Conservation (phyloP, 441 rosid species). For the Mallotus japonicus region DNA sequence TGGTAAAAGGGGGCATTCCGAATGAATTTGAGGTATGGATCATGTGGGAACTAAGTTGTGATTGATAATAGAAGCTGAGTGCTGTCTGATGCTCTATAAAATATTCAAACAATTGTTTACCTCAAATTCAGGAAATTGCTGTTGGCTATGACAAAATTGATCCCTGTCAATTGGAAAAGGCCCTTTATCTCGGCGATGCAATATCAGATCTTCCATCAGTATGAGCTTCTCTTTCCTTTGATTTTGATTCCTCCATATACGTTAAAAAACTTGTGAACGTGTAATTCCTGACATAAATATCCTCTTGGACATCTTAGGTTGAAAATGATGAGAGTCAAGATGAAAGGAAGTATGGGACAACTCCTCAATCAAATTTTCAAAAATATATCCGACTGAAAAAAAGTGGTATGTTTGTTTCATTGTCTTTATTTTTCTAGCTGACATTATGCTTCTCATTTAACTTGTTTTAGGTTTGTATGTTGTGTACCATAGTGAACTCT, state of each 20-base stretch:
- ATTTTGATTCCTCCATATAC: not conserved
- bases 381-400: constrained; percentile 14
- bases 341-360: constrained; percentile 13
- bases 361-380: constrained; percentile 9
- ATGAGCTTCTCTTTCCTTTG: not conserved
- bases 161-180: constrained; percentile 14
- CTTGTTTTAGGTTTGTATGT: no score
- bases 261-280: not conserved
- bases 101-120: not conserved
- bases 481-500: no score
- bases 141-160: constrained; percentile 13
- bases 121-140: constrained; percentile 9
- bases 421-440: not conserved
- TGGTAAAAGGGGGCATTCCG: constrained; percentile 10
- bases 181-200: constrained; percentile 7
- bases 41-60: no score
- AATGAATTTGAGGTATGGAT: constrained; percentile 17
- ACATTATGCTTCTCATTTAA: not conserved
- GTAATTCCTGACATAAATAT: not conserved
- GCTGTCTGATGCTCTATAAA: not conserved
- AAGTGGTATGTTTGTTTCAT: constrained; percentile 2
- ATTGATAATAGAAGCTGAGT: no score
- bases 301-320: not conserved
- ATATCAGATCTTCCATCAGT: constrained; percentile 19
- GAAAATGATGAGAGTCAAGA: constrained; percentile 14